Percentiles rank a stretch among this genome's conserved stretches.
Conservation (phyloP, 208 protist species). For the Wallacemonas sp. region DNA sequence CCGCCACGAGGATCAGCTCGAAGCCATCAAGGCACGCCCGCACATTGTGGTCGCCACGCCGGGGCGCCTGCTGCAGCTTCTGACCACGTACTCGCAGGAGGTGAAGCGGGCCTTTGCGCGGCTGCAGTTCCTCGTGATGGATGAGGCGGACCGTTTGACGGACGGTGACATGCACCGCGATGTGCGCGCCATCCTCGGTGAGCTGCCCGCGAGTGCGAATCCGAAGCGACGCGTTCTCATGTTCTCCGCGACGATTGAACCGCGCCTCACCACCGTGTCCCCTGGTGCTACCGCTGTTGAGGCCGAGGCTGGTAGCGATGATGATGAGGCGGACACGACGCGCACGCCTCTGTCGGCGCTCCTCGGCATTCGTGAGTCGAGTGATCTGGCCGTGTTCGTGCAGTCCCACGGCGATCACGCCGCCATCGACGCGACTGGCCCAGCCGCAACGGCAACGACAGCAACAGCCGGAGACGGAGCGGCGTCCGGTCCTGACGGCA, state of each 20-base stretch:
- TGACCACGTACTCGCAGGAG: constrained; percentile 51
- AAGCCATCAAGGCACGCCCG: constrained; percentile 70
- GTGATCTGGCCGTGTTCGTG: constrained; percentile 31
- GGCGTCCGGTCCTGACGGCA: no score
- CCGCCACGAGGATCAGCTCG: constrained; percentile 71
- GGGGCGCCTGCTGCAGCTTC: constrained; percentile 63
- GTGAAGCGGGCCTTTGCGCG: constrained; percentile 57
- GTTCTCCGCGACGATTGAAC: constrained; percentile 80
- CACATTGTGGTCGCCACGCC: constrained; percentile 88
- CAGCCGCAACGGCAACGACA: not conserved
- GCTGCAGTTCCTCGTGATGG: constrained; percentile 82
- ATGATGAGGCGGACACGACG: not conserved
- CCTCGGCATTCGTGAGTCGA: constrained; percentile 38
- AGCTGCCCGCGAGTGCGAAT: constrained; percentile 32
- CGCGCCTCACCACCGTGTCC: constrained; percentile 42
- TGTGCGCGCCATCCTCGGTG: constrained; percentile 41
- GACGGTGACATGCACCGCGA: constrained; percentile 72
- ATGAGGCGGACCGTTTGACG: constrained; percentile 86
- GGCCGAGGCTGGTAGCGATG: not conserved
- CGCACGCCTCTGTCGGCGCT: constrained; percentile 29
- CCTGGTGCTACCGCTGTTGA: not conserved
- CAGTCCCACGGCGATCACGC: constrained; percentile 15
- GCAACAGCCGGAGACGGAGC: no score
- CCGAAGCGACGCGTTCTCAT: constrained; percentile 53
- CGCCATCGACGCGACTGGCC: constrained; percentile 18